Base-by-base conservation (phyloP, 805 yeast species). In the Wickerhamomyces ciferrii region DNA sequence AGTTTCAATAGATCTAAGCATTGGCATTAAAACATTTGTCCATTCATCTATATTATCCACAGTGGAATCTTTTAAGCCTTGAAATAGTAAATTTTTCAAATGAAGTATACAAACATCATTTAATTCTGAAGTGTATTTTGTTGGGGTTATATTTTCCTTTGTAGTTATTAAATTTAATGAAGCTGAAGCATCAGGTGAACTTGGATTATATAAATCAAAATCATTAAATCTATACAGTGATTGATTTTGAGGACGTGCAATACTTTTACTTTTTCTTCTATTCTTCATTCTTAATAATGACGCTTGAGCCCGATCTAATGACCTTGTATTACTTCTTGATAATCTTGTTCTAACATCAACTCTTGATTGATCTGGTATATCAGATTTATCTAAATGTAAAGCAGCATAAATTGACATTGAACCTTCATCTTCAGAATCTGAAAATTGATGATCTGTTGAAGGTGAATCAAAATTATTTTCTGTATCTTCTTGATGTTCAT, bases 351-450 rank as follows among this genome's bases (percentile, higher is more conserved):
- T 66, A 29, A 64, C 59, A 2, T 56, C 63, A 8, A 53, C 49
- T 11, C 53, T 52, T 39, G 57, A 49, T 5, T 46, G 39, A 18
- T 59, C 65, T 39, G 62, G 63, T 18, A 67, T 69, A 39, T 59
- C 62, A 2, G 59, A 46, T 17, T 61, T 60, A 13, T 62, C 65
- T 31, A 56, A 64, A 47, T 71, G 67, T n/a, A 81, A 59, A 0
- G 83, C 76, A 0, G 84, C 75, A 55, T 81, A 82, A 20, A 81
- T 60, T 0, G 87, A 80, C 87, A 83, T 81, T 0, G 81, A 83
- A 13, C 79, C 78, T 53, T 83, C 87, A 59, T 83, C 87, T 55
- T 82, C 88, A 6, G 64, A 60, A 46, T 56, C 61, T 2, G 60
- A 51, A 11, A 38, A n/a, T 23, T 44, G 44, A 21, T 46, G 46